A percentile compares a stretch with the other conserved stretches of the same genome.
Evolutionary conservation across 2,329 filamentous ascomycete genomes (phyloP).

Genomic region (Blastomyces parvus): DNA sequence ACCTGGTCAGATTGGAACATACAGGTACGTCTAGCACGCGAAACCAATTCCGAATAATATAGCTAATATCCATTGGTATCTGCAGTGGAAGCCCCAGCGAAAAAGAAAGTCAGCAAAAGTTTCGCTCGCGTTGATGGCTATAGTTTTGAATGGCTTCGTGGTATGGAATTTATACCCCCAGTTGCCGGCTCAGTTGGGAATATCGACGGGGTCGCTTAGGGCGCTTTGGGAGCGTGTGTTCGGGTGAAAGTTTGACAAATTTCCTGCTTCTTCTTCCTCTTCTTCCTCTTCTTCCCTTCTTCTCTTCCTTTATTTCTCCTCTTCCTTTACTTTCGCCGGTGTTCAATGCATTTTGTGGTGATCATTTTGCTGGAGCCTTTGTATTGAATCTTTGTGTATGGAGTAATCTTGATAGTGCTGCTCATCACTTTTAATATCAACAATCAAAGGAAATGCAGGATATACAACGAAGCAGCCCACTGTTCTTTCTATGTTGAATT

Average conservation of each 20-base stretch:
- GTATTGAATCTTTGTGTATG: no score
- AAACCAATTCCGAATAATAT: neutral
- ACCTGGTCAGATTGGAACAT: conserved; percentile 22
- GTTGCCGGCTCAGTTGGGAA: neutral
- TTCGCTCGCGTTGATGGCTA: neutral
- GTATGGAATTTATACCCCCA: neutral
- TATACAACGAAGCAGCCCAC: no score
- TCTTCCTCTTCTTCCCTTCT: neutral
- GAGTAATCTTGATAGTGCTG: no score
- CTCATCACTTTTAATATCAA: no score
- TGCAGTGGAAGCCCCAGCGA: neutral
- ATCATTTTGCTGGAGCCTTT: no score
- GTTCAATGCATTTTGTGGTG: no score
- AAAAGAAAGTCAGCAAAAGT: neutral
- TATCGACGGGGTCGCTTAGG: neutral
- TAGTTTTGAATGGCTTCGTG: neutral
- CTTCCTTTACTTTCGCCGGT: no score
- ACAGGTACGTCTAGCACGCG: conserved; percentile 10
- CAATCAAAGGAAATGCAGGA: no score
- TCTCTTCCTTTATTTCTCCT: neutral
- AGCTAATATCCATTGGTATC: neutral
- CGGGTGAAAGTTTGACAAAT: neutral
- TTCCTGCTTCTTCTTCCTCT: neutral
- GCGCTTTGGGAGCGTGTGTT: neutral
- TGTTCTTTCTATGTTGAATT: no score